These are phyloP conservation scores for Phytophthora nicotianae DNA, from an alignment of 352 stramenopile species.

Conservation along the genomic window DNA sequence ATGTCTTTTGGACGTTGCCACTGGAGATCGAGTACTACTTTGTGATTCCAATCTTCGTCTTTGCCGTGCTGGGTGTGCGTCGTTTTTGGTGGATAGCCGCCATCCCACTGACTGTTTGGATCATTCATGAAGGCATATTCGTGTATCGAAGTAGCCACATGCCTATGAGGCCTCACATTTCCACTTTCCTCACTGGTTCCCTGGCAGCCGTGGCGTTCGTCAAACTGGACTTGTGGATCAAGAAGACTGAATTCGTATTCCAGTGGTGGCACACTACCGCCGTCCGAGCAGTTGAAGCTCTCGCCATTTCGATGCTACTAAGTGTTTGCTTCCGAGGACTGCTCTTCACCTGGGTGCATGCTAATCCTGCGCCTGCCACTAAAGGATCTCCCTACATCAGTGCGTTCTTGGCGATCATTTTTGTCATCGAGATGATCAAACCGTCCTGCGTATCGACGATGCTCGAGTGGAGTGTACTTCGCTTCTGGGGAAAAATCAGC, in stretches of 20 bases:
- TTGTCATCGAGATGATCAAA: constrained; percentile 30
- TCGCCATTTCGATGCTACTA: constrained; percentile 31
- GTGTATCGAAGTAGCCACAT: constrained; percentile 33
- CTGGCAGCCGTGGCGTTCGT: constrained; percentile 38
- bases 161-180: constrained; percentile 31
- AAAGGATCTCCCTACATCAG: constrained; percentile 28
- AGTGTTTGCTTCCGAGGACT: constrained; percentile 34
- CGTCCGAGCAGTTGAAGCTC: constrained; percentile 29
- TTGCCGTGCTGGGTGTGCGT: constrained; percentile 24
- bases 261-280: constrained; percentile 14
- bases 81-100: constrained; percentile 31
- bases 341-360: constrained; percentile 28
- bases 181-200: constrained; percentile 49
- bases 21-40: constrained; percentile 40
- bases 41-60: constrained; percentile 40
- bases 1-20: constrained; percentile 38
- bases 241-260: constrained; percentile 27
- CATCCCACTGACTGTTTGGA: constrained; percentile 26
- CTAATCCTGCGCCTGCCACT: constrained; percentile 22
- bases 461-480: constrained; percentile 32
- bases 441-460: constrained; percentile 26
- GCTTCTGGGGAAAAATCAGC: constrained; percentile 35
- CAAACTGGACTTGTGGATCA: constrained; percentile 26
- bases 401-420: constrained; percentile 26
- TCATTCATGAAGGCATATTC: constrained; percentile 24